Evolutionary conservation across 2,329 filamentous ascomycete species (phyloP), one percentile per base, ranked within the genome.

Genomic region (Fusarium nematophilum): DNA sequence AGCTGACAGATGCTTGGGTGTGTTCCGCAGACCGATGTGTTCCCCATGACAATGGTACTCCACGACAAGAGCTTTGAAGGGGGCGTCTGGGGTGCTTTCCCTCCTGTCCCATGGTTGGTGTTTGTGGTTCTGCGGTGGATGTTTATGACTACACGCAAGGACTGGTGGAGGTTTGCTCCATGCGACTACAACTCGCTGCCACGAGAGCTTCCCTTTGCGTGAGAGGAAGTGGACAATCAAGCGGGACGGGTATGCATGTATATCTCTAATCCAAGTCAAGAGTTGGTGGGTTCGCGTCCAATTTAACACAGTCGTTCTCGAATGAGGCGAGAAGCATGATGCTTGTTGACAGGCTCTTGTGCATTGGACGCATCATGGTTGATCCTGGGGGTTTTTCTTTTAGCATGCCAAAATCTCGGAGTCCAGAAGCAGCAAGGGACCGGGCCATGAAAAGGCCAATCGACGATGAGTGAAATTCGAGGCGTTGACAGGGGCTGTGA

Each of bases 151-250:
- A 73, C 66, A 55, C 66, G 75, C 43, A 72, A 73, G 49, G 69
- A 70, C 30, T 74, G 73, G 73, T 75, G 73, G 73, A 68, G 72
- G 38, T 76, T 76, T 53, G 67, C 72, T 2, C 65, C 68, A 9
- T 75, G 73, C 38, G 70, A 74, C 44, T 46, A 63, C 21, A 40
- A 64, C 13, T 70, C 70, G 14, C 62, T 61, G 17, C 74, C 71
- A 9, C 65, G 70, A 49, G 72, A 75, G 15, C 58, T 78, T 27
- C 74, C 72, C 3, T 77, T 77, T 68, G 74, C 67, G 4, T 72
- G 48, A 66, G n/a, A n/a, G n/a, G n/a, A n/a, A n/a, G n/a, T n/a
- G n/a, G n/a, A n/a, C n/a, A n/a, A n/a, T n/a, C n/a, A n/a, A n/a
- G n/a, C n/a, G n/a, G n/a, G n/a, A n/a, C n/a, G n/a, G n/a, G n/a